phyloP scores from a whole-genome alignment of 768 basidiomycete species.

The Tulasnella sp. region DNA sequence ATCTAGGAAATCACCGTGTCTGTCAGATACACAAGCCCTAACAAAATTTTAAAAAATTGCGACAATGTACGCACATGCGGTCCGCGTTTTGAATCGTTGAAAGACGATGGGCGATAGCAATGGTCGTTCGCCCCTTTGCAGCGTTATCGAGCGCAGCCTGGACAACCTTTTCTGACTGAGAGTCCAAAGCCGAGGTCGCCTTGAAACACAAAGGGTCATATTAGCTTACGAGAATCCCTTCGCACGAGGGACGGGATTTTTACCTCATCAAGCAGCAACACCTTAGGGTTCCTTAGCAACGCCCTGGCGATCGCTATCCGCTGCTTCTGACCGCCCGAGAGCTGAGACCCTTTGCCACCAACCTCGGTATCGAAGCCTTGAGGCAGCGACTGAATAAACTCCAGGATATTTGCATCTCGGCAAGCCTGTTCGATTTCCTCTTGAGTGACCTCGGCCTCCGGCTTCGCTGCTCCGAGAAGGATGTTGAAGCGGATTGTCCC shows the following conservation, averaged over 20 bases:
- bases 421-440: slow-evolving; percentile 84
- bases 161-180: slow-evolving; percentile 89
- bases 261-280: slow-evolving; percentile 77
- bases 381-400: slow-evolving; percentile 81
- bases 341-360: slow-evolving; percentile 83
- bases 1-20: slow-evolving; percentile 45
- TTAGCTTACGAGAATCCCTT: too few species aligned
- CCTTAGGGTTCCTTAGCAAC: slow-evolving; percentile 81
- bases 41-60: neutral
- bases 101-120: slow-evolving; percentile 91
- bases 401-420: slow-evolving; percentile 84
- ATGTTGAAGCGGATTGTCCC: slow-evolving; percentile 90
- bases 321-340: slow-evolving; percentile 86
- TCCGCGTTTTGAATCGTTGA: slow-evolving; percentile 91
- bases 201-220: slow-evolving; percentile 15
- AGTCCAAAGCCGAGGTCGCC: slow-evolving; percentile 87
- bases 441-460: slow-evolving; percentile 72
- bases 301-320: slow-evolving; percentile 86
- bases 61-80: slow-evolving; percentile 58
- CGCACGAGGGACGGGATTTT: neutral
- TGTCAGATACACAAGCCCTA: slow-evolving; percentile 21
- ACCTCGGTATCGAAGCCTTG: slow-evolving; percentile 90
- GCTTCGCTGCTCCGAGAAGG: slow-evolving; percentile 77
- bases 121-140: slow-evolving; percentile 86
- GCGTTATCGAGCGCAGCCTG: slow-evolving; percentile 92